phyloP scores from a whole-genome alignment of 345 rosid genomes.

The Rhodamnia argentea region DNA sequence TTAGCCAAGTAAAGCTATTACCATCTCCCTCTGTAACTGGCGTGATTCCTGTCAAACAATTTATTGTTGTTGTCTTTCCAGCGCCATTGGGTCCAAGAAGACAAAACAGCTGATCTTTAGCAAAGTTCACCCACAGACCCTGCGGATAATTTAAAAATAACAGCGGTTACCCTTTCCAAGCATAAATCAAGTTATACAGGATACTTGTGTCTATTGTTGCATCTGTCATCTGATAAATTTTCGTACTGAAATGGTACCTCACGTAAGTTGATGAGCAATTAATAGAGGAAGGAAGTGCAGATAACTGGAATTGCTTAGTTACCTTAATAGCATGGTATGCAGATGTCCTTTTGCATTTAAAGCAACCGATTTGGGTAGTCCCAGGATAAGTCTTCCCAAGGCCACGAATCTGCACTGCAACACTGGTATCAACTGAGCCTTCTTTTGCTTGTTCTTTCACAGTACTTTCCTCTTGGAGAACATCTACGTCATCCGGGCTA shows the following conservation, averaged over 20 bases:
- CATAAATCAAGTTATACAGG: neutral
- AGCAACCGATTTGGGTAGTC: slow-evolving; percentile 40
- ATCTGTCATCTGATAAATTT: neutral
- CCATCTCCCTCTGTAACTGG: slow-evolving; percentile 93
- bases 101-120: slow-evolving; percentile 84
- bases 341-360: slow-evolving; percentile 71
- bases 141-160: slow-evolving; percentile 4
- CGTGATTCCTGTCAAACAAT: slow-evolving; percentile 83
- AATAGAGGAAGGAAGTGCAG: neutral
- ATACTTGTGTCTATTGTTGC: neutral
- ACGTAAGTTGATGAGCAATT: neutral
- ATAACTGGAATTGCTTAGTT: neutral
- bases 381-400: slow-evolving; percentile 82
- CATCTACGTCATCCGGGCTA: slow-evolving; percentile 86
- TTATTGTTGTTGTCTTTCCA: slow-evolving; percentile 92
- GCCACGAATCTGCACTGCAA: slow-evolving; percentile 88
- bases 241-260: neutral
- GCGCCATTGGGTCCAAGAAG: slow-evolving; percentile 99
- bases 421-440: slow-evolving; percentile 34
- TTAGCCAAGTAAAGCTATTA: slow-evolving; percentile 9
- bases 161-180: neutral
- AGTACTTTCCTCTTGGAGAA: slow-evolving; percentile 68
- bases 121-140: slow-evolving; percentile 84
- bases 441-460: slow-evolving; percentile 53
- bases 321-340: slow-evolving; percentile 85